Conservation (phyloP, 139 green algal genomes). For the Monoraphidium neglectum region DNA sequence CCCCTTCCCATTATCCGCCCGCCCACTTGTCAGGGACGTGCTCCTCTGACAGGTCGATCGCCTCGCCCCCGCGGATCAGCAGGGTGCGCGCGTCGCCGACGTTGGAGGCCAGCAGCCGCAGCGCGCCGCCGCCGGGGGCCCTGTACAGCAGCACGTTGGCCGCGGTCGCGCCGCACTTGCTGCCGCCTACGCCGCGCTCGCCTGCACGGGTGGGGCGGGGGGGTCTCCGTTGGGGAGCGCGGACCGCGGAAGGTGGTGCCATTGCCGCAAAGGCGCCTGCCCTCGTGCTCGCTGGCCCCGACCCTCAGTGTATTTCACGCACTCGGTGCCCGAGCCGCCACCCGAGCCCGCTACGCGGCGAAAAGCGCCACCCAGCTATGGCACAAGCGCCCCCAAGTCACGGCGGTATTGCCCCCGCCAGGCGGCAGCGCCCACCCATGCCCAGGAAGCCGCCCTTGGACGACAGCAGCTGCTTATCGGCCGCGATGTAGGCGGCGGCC, state of each 20-base stretch:
- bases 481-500: slow-evolving; percentile 46
- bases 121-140: slow-evolving; percentile 22
- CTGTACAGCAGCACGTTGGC: slow-evolving; percentile 58
- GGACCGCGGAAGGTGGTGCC: too few relatives aligned
- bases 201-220: too few relatives aligned
- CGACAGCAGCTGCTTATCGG: slow-evolving; percentile 67
- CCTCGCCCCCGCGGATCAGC: slow-evolving; percentile 54
- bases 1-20: neutral
- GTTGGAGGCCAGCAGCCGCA: slow-evolving; percentile 81
- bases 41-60: slow-evolving; percentile 83
- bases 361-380: too few relatives aligned
- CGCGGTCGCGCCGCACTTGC: slow-evolving; percentile 86
- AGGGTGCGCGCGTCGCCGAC: slow-evolving; percentile 89
- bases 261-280: too few relatives aligned
- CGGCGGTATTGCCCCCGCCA: too few relatives aligned
- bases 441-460: slow-evolving; percentile 80
- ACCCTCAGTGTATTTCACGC: too few relatives aligned
- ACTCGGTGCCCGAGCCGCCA: too few relatives aligned
- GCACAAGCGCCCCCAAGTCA: too few relatives aligned
- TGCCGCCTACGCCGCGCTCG: slow-evolving; percentile 87
- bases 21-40: slow-evolving; percentile 85
- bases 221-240: too few relatives aligned
- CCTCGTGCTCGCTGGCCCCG: too few relatives aligned
- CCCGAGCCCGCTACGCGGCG: too few relatives aligned
- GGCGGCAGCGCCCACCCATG: slow-evolving; percentile 46